Conservation (phyloP, 2,329 filamentous ascomycete species). For the Calonectria hongkongensis region DNA sequence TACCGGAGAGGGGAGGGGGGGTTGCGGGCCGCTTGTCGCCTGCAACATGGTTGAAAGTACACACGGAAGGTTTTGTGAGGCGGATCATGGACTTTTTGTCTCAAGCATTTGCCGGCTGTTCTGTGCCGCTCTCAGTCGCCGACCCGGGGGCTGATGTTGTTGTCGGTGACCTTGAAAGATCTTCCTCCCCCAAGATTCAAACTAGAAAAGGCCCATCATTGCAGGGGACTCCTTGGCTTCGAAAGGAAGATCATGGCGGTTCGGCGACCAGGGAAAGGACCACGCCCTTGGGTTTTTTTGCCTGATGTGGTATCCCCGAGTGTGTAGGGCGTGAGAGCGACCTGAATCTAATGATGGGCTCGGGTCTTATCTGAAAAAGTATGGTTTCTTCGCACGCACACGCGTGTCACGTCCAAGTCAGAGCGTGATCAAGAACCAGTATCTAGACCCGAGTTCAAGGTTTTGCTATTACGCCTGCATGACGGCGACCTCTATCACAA, state of each 20-base stretch:
- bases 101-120: not conserved
- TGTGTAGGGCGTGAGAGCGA: no score
- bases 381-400: not conserved
- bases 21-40: no score
- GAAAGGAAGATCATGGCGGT: not conserved
- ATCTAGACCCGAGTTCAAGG: constrained; percentile 1
- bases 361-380: no score
- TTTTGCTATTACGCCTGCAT: constrained; percentile 16
- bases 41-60: not conserved
- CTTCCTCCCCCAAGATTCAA: no score
- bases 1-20: no score
- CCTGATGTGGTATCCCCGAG: not conserved
- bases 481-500: not conserved
- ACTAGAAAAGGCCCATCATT: no score
- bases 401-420: not conserved
- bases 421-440: not conserved
- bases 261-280: not conserved
- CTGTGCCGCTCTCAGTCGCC: not conserved
- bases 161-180: not conserved
- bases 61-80: not conserved
- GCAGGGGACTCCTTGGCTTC: not conserved
- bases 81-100: not conserved
- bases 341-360: no score
- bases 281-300: not conserved
- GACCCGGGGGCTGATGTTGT: not conserved